Conservation (phyloP, 2,329 filamentous ascomycete species). For the Penicillium aurantiogriseum region DNA sequence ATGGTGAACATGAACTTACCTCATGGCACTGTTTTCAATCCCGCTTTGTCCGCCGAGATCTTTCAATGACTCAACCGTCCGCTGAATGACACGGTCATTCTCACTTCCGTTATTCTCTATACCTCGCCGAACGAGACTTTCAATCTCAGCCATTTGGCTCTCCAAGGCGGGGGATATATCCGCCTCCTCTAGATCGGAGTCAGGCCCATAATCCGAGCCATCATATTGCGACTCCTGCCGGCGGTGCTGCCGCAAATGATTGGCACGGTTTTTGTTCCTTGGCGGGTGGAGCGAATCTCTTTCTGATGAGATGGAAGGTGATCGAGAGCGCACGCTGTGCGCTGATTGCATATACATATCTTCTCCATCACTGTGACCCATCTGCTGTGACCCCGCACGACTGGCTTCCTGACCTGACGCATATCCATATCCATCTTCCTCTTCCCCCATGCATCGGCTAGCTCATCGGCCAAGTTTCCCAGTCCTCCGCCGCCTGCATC, state of each 20-base stretch:
- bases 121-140: constrained; percentile 54
- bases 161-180: constrained; percentile 57
- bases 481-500: constrained; percentile 47
- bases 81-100: constrained; percentile 52
- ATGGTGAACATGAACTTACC: constrained; percentile 43
- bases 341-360: constrained; percentile 30
- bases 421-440: constrained; percentile 49
- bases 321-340: constrained; percentile 28
- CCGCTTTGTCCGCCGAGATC: constrained; percentile 56
- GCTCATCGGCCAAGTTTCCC: constrained; percentile 63
- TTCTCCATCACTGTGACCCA: constrained; percentile 33
- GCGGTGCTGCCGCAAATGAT: constrained; percentile 36
- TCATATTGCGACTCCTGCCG: constrained; percentile 52
- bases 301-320: constrained; percentile 28
- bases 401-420: constrained; percentile 38
- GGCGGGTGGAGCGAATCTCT: constrained; percentile 33
- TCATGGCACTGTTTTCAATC: constrained; percentile 57
- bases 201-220: constrained; percentile 58
- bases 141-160: constrained; percentile 55
- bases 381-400: constrained; percentile 31
- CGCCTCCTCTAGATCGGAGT: constrained; percentile 54
- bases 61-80: constrained; percentile 52
- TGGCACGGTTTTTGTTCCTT: constrained; percentile 41
- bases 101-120: constrained; percentile 53
- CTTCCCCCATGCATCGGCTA: constrained; percentile 59